Base-by-base conservation (phyloP, 208 protist genomes). In the Leishmania gerbilli region DNA sequence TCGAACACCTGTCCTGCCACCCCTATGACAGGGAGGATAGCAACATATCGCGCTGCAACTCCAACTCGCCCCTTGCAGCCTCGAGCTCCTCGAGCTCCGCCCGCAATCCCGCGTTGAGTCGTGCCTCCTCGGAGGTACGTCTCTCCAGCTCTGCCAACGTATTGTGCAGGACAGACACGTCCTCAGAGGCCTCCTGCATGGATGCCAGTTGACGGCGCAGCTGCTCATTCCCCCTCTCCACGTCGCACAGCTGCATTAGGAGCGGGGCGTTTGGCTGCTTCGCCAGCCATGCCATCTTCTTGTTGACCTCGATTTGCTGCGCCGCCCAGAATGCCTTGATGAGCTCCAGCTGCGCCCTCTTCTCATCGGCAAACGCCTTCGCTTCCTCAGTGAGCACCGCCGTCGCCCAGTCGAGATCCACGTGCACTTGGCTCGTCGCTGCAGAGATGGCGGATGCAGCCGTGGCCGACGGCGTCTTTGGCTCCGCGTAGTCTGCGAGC, bases 231-330 rank as follows among this genome's bases (percentile, higher is more conserved):
- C 81, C 80, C 53, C 75, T 40, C 62, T 86, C 71, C 60, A 82
- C 65, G 0, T 56, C 58, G 56, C 84, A 82, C 49, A 93, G 79
- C 21, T 90, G 82, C 71, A 64, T 58, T 17, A 96, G 81, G 49
- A 88, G 84, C 42, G 75, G 65, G 40, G 91, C 80, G 67, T 87
- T 85, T 4, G 79, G 77, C 80, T 93, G 89, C 69, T 86, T 85
- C 40, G 76, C 55, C 37, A 93, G 84, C 89, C 89, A 93, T 58
- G 80, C 77, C 79, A 90, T 56, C 74, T 90, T 90, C 71, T 93
- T 93, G n/a, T 84, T 37, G 69, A 75, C 45, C 75, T 92, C 89
- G 6, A 31, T 55, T 37, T 71, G 68, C 56, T 83, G 85, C 24
- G 71, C 82, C 65, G 64, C 31, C 80, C 79, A 90, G 77, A 55